Conservation (phyloP, 441 rosid genomes). For the Raphanus hybrid region DNA sequence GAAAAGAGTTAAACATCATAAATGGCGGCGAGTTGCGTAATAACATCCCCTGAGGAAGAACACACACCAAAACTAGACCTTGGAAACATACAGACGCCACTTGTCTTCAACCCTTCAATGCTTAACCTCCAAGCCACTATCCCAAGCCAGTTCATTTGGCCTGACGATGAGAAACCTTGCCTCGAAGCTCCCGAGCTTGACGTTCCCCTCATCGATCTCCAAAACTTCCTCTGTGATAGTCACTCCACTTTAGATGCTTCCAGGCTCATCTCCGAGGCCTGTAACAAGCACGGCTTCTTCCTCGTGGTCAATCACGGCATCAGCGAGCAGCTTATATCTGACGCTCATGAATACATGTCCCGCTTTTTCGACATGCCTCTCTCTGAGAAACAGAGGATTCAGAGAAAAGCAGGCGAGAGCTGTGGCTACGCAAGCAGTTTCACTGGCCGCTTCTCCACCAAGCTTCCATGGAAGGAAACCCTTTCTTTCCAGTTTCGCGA, state of each 20-base stretch:
- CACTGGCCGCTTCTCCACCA: conserved; percentile 87
- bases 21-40: conserved; percentile 35
- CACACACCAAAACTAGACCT: conserved; percentile 31
- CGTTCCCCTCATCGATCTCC: conserved; percentile 79
- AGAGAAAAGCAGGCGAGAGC: conserved; percentile 78
- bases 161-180: conserved; percentile 76
- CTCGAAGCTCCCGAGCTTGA: conserved; percentile 57
- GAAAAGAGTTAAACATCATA: background rate
- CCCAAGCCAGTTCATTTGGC: conserved; percentile 92
- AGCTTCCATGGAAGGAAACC: conserved; percentile 98
- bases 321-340: conserved; percentile 54
- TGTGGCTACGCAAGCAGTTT: conserved; percentile 98
- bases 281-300: conserved; percentile 87
- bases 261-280: conserved; percentile 69
- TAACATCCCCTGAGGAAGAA: conserved; percentile 28
- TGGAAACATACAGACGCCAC: conserved; percentile 15
- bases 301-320: conserved; percentile 90
- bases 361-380: conserved; percentile 81
- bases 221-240: conserved; percentile 52
- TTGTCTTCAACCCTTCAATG: conserved; percentile 75
- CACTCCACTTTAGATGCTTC: conserved; percentile 60
- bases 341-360: conserved; percentile 70
- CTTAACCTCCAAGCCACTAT: conserved; percentile 54
- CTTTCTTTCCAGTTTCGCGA: conserved; percentile 77
- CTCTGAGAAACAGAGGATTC: conserved; percentile 67